Evolutionary conservation across 2,329 filamentous ascomycete species (phyloP), one percentile per base, ranked within the genome.

Genomic region (Phyllosticta citrichinensis): DNA sequence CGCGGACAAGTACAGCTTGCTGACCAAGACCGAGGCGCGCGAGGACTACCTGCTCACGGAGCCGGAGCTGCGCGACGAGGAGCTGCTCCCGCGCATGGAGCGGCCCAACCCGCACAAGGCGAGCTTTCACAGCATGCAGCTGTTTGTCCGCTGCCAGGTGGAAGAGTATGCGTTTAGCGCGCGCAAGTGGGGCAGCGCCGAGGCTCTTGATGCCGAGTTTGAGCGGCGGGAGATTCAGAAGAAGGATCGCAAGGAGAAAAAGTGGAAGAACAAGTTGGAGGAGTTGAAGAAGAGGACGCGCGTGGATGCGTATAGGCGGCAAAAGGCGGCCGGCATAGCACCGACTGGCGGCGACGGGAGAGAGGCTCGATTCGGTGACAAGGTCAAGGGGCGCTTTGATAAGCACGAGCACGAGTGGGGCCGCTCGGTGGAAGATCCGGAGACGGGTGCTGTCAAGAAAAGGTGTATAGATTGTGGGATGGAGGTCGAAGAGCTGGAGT

Each of bases 81-180:
- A 92, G 17, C 79, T 99, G 1, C 80, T 99, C 0, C 93, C 93
- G 0, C 92, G 95, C 72, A 81, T 99, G 9, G 88, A 89, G 59
- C 87, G 87, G 35, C 93, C 94, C 1, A 99, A 99, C 68, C 94
- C 94, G 0, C 94, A 97, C 76, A 97, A 97, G 73, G 86, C 88
- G 0, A 91, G 92, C 62, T 99, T 91, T 90, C 91, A 97, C 73
- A 91, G 96, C 78, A 99, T 99, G 94, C 96, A 96, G 87, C 82
- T 99, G 2, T 99, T 94, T 71, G 80, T 99, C 22, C 87, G 94
- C 0, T 95, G 85, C 63, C 94, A 99, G 71, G 89, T 99, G 2
- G 94, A 99, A 71, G 91, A 91, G 61, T 97, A 97, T 70, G 94
- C 93, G 0, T 87, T 97, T 68, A 84, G 78, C 0, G 74, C 81